Percentiles rank a stretch among this genome's conserved stretches.
These are phyloP conservation scores for Xanthoconium stramineum DNA, from an alignment of 768 basidiomycete genomes.

Conservation along the genomic window DNA sequence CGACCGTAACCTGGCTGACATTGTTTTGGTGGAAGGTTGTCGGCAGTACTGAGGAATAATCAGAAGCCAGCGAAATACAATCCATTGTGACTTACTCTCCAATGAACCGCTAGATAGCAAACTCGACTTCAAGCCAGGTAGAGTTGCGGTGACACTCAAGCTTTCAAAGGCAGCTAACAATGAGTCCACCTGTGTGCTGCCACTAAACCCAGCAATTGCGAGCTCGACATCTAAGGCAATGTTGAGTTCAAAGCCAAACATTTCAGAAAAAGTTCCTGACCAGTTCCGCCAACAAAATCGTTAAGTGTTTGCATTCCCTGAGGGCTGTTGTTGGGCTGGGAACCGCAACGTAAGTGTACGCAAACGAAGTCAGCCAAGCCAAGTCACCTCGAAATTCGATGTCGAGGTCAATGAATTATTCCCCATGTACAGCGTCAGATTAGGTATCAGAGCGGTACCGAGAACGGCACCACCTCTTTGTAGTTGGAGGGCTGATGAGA, in stretches of 20 bases:
- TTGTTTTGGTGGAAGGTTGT: conserved; percentile 63
- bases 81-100: conserved; percentile 35
- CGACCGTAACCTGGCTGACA: conserved; percentile 61
- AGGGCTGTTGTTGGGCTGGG: conserved; percentile 56
- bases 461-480: conserved; percentile 47
- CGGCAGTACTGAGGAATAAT: conserved; percentile 44
- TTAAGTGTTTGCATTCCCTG: conserved; percentile 61
- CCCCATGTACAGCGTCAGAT: conserved; percentile 55
- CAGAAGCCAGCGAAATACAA: neutral
- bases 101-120: conserved; percentile 57
- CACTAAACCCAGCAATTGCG: conserved; percentile 53
- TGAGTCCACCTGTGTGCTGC: conserved; percentile 58
- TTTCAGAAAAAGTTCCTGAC: conserved; percentile 27
- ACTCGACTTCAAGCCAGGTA: conserved; percentile 59
- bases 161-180: conserved; percentile 59
- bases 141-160: conserved; percentile 49
- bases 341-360: conserved; percentile 1
- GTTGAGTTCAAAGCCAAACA: neutral
- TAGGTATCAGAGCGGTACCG: conserved; percentile 61
- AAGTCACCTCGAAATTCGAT: conserved; percentile 47
- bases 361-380: neutral
- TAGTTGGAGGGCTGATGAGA: conserved; percentile 50
- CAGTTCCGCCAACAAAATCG: conserved; percentile 62
- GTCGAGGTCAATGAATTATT: conserved; percentile 53
- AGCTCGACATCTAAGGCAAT: conserved; percentile 48